A percentile compares a stretch with the other conserved stretches of the same genome.
These are phyloP conservation scores for Garcia nutans DNA, from an alignment of 345 rosid genomes.

Conservation along the genomic window DNA sequence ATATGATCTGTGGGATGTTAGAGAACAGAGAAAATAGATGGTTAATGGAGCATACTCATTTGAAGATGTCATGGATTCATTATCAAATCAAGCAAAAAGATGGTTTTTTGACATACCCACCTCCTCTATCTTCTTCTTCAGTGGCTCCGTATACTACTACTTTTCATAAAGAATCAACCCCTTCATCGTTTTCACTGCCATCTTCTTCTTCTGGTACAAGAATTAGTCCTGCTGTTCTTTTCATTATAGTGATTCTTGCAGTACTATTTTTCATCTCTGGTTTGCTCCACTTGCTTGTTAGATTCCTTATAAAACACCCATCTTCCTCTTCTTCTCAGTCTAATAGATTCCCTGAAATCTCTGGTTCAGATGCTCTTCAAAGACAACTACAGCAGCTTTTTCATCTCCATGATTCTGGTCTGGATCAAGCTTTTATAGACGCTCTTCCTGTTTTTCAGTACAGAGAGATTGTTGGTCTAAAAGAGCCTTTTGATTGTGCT, in stretches of 20 bases:
- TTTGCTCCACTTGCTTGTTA: slow-evolving; percentile 32
- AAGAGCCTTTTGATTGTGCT: slow-evolving; percentile 32
- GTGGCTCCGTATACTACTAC: slow-evolving; percentile 8
- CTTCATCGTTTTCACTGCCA: slow-evolving; percentile 8
- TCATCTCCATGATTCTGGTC: slow-evolving; percentile 33
- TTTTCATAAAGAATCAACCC: slow-evolving; percentile 17
- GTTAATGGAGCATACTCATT: slow-evolving; percentile 24
- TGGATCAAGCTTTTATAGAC: slow-evolving; percentile 33
- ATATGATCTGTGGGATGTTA: slow-evolving; percentile 15
- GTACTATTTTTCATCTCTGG: slow-evolving; percentile 31
- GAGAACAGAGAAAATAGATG: slow-evolving; percentile 14
- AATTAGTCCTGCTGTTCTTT: slow-evolving; percentile 33
- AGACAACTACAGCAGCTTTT: slow-evolving; percentile 34
- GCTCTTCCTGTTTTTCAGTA: slow-evolving; percentile 32
- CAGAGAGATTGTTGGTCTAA: slow-evolving; percentile 20
- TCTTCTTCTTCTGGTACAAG: slow-evolving; percentile 26
- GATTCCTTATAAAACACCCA: slow-evolving; percentile 32
- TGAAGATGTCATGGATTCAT: slow-evolving; percentile 27
- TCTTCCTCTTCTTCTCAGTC: slow-evolving; percentile 21
- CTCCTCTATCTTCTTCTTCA: slow-evolving; percentile 21
- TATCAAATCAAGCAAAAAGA: slow-evolving; percentile 19
- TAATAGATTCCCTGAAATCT: slow-evolving; percentile 19
- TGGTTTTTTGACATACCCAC: slow-evolving; percentile 19
- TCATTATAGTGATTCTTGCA: slow-evolving; percentile 31
- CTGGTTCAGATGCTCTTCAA: slow-evolving; percentile 24